Evolutionary conservation across 805 yeast genomes (phyloP).

Genomic region (Candida boidinii): DNA sequence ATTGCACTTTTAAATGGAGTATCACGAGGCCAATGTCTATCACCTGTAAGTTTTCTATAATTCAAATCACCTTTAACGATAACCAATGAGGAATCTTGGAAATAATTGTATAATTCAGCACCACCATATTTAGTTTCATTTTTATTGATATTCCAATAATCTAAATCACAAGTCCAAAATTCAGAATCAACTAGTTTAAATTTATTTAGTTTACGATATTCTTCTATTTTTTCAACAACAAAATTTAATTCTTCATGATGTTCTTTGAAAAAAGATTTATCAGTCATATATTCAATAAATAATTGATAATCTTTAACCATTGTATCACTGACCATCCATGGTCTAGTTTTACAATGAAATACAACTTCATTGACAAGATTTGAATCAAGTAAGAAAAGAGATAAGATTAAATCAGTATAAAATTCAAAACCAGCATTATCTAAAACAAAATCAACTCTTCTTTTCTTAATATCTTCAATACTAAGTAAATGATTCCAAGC

Average conservation of each 20-base stretch:
- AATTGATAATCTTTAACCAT: conserved; percentile 70
- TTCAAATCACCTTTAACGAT: conserved; percentile 94
- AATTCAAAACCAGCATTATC: conserved; percentile 96
- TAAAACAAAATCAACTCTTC: conserved; percentile 71
- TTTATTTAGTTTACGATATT: conserved; percentile 36
- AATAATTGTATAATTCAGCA: conserved; percentile 47
- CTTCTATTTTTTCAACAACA: conserved; percentile 36
- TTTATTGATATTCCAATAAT: conserved; percentile 63
- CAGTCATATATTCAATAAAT: conserved; percentile 47
- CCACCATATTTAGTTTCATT: conserved; percentile 50
- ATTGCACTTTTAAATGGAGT: conserved; percentile 69
- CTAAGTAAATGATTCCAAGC: conserved; percentile 50
- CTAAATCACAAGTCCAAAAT: conserved; percentile 81
- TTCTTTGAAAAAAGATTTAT: conserved; percentile 42
- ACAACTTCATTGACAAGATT: conserved; percentile 56
- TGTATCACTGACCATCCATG: conserved; percentile 98
- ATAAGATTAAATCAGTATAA: conserved; percentile 69
- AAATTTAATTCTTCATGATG: conserved; percentile 37
- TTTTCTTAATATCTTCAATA: conserved; percentile 19
- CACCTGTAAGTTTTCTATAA: conserved; percentile 90
- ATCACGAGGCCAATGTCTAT: conserved; percentile 77
- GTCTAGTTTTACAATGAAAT: conserved; percentile 82
- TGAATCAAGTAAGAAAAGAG: conserved; percentile 62
- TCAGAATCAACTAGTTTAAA: conserved; percentile 48
- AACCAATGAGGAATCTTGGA: conserved; percentile 57